phyloP scores from a whole-genome alignment of 495 filamentous ascomycete genomes.

The Oidiodendron maius region DNA sequence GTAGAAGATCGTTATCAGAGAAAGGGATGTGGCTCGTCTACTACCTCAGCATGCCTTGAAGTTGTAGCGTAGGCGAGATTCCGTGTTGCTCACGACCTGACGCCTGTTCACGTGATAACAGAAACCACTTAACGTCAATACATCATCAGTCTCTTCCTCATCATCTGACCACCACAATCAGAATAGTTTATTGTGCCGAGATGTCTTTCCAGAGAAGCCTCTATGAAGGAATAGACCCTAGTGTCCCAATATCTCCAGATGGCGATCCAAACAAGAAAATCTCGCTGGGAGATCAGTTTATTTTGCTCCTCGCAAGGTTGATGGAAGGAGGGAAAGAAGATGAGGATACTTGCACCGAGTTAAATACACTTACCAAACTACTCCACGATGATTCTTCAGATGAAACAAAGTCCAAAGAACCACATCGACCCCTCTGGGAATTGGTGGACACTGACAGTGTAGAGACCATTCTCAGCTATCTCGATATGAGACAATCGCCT shows the following conservation, averaged over 20 bases:
- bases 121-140: neutral
- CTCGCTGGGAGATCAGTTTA: conserved; percentile 35
- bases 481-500: conserved; percentile 68
- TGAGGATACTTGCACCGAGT: conserved; percentile 41
- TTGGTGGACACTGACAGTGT: conserved; percentile 73
- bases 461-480: conserved; percentile 69
- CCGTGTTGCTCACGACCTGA: too few relatives aligned
- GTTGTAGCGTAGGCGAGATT: too few relatives aligned
- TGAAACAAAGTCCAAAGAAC: conserved; percentile 19
- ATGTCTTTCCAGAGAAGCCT: neutral
- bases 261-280: conserved; percentile 3
- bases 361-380: conserved; percentile 43
- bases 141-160: conserved; percentile 2
- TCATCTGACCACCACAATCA: neutral
- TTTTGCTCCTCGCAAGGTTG: conserved; percentile 44
- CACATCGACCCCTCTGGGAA: conserved; percentile 43
- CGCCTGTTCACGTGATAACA: conserved; percentile 9
- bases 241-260: conserved; percentile 3
- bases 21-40: too few relatives aligned
- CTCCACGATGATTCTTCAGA: conserved; percentile 39
- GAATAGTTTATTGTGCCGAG: neutral
- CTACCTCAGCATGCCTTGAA: too few relatives aligned
- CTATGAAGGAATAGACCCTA: conserved; percentile 10
- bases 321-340: conserved; percentile 54
- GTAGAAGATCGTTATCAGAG: too few relatives aligned